Conservation (phyloP, 1,284 basidiomycete species). For the Puccinia hordei region DNA sequence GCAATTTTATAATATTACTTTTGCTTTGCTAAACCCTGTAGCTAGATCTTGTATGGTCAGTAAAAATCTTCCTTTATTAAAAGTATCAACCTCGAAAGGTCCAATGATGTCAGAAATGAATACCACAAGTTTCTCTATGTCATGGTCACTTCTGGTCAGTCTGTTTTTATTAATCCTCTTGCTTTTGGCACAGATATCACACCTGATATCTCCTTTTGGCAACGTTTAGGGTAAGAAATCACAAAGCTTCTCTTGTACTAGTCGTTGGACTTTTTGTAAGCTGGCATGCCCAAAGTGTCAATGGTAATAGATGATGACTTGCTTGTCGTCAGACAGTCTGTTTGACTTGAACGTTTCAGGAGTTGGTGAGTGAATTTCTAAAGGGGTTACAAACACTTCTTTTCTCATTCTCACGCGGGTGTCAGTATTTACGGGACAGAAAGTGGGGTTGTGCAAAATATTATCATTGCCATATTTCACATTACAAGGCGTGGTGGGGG, state of each 20-base stretch:
- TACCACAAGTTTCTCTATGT: not conserved
- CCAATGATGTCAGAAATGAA: constrained; percentile 20
- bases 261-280: not conserved
- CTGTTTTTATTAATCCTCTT: not conserved
- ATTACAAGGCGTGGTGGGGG: not conserved
- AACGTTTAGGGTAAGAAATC: not conserved
- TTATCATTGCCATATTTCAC: not conserved
- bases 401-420: not conserved
- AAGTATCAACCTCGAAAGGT: constrained; percentile 29
- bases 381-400: not conserved
- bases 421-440: not conserved
- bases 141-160: not conserved
- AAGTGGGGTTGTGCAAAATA: not conserved
- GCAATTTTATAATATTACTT: no score
- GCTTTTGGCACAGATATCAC: not conserved
- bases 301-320: not conserved
- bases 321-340: not conserved
- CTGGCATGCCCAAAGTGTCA: not conserved
- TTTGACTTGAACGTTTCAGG: not conserved
- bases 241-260: not conserved
- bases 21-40: no score
- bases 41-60: no score
- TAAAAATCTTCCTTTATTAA: no score
- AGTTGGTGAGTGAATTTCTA: not conserved
- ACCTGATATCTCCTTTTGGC: no score